Evolutionary conservation across 345 rosid species (phyloP).

Genomic region (Carallia pectinifolia): DNA sequence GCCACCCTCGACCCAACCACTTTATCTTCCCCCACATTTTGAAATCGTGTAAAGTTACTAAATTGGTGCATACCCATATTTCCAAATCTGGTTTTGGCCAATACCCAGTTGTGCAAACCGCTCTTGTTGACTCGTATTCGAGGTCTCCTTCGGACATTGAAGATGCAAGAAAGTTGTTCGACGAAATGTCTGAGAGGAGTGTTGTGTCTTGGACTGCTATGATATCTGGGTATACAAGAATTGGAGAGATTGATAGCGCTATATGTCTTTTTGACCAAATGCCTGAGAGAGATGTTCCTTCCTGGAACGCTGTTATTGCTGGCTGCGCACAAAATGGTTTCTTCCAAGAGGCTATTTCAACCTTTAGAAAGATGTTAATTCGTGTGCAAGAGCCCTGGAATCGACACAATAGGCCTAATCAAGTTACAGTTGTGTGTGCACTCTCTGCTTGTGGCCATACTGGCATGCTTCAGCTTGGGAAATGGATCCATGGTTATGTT

Average conservation of each 20-base stretch:
- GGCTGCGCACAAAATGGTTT: slow-evolving; percentile 85
- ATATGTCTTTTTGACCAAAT: slow-evolving; percentile 57
- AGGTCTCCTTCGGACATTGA: slow-evolving; percentile 38
- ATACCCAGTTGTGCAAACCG: slow-evolving; percentile 71
- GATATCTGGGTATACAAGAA: slow-evolving; percentile 63
- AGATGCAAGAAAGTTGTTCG: slow-evolving; percentile 60
- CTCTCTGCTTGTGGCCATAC: slow-evolving; percentile 76
- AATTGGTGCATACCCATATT: slow-evolving; percentile 57
- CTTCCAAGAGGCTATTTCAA: slow-evolving; percentile 55
- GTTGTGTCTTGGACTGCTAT: slow-evolving; percentile 86
- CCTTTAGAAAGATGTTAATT: slow-evolving; percentile 57
- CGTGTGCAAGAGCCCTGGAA: slow-evolving; percentile 9
- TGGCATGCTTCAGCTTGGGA: slow-evolving; percentile 67
- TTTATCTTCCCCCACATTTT: slow-evolving; percentile 64
- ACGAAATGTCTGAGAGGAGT: slow-evolving; percentile 66
- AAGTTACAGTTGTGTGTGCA: slow-evolving; percentile 59
- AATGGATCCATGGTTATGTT: slow-evolving; percentile 60
- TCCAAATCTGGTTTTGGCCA: slow-evolving; percentile 48
- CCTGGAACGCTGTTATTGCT: slow-evolving; percentile 87
- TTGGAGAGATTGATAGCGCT: slow-evolving; percentile 54
- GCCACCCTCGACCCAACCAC: slow-evolving; percentile 55
- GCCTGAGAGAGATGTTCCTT: slow-evolving; percentile 83
- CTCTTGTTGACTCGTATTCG: slow-evolving; percentile 67
- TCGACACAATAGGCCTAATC: slow-evolving; percentile 48
- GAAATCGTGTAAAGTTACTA: slow-evolving; percentile 45